Evolutionary conservation across 805 yeast species (phyloP).

Genomic region (Metschnikowia dekortorum): DNA sequence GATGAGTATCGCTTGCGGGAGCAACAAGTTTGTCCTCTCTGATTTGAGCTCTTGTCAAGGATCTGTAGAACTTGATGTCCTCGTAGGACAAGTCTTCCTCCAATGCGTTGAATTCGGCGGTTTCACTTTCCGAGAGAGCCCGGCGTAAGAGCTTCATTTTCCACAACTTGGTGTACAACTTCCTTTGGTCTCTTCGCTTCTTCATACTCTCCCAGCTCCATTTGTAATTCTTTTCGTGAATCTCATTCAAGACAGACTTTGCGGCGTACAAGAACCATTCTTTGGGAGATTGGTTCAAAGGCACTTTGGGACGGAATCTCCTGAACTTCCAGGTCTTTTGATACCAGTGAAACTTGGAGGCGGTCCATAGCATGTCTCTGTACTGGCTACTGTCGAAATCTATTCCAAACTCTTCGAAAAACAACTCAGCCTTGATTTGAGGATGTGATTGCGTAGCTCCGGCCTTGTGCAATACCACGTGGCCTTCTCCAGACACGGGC

Average conservation of each 20-base stretch:
- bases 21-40: constrained; percentile 47
- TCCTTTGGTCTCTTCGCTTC: constrained; percentile 67
- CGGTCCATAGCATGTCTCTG: constrained; percentile 71
- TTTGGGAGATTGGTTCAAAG: constrained; percentile 57
- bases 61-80: constrained; percentile 80
- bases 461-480: constrained; percentile 69
- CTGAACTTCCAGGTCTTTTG: constrained; percentile 72
- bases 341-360: constrained; percentile 77
- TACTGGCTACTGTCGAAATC: constrained; percentile 84
- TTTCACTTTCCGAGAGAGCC: constrained; percentile 17
- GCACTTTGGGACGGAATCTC: constrained; percentile 58
- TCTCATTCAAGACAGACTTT: constrained; percentile 67
- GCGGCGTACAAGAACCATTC: constrained; percentile 85
- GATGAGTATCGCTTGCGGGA: constrained; percentile 12
- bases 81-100: constrained; percentile 65
- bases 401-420: constrained; percentile 86
- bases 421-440: constrained; percentile 67
- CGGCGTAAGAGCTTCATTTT: constrained; percentile 47
- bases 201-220: constrained; percentile 89
- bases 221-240: constrained; percentile 71
- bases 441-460: constrained; percentile 68
- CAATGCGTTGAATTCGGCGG: constrained; percentile 38
- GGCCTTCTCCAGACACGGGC: constrained; percentile 89
- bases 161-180: constrained; percentile 64
- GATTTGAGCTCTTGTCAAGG: constrained; percentile 66